phyloP scores from a whole-genome alignment of 805 yeast species.

The Scheffersomyces spartinae region DNA sequence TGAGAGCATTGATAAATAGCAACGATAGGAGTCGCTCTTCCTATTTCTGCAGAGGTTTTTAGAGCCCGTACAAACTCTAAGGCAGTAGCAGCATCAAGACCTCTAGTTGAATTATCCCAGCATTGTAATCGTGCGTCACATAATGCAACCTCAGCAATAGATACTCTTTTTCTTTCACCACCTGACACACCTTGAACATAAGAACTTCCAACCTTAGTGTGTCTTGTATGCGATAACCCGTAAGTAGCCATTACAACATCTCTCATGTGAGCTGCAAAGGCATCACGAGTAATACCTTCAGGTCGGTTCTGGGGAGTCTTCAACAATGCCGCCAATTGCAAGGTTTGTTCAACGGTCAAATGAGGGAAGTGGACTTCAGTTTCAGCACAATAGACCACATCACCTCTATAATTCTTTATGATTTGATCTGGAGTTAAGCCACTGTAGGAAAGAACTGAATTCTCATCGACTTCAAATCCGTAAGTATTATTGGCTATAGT shows the following conservation, averaged over 20 bases:
- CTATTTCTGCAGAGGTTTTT: slow-evolving; percentile 17
- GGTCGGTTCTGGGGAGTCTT: slow-evolving; percentile 46
- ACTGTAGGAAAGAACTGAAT: slow-evolving; percentile 21
- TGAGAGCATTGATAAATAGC: slow-evolving; percentile 34
- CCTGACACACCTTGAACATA: slow-evolving; percentile 24
- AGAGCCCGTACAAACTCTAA: slow-evolving; percentile 19
- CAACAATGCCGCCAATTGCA: slow-evolving; percentile 42
- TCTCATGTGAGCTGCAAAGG: slow-evolving; percentile 41
- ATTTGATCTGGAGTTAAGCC: slow-evolving; percentile 21
- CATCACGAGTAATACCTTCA: slow-evolving; percentile 46
- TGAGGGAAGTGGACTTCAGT: slow-evolving; percentile 47
- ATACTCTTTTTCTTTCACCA: slow-evolving; percentile 14
- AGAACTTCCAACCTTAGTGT: slow-evolving; percentile 55
- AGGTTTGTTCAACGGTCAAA: slow-evolving; percentile 43
- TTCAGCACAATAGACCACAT: slow-evolving; percentile 37
- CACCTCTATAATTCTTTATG: slow-evolving; percentile 20
- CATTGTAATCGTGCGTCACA: slow-evolving; percentile 28
- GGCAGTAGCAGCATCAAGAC: slow-evolving; percentile 22
- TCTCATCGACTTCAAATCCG: slow-evolving; percentile 23
- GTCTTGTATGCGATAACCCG: slow-evolving; percentile 41
- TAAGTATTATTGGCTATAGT: slow-evolving; percentile 26
- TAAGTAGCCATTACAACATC: slow-evolving; percentile 42
- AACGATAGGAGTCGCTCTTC: slow-evolving; percentile 15
- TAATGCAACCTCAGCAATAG: slow-evolving; percentile 14
- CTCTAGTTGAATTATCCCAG: slow-evolving; percentile 32